Base-by-base conservation (phyloP, 2,329 filamentous ascomycete species). In the Pseudogymnoascus sp. region DNA sequence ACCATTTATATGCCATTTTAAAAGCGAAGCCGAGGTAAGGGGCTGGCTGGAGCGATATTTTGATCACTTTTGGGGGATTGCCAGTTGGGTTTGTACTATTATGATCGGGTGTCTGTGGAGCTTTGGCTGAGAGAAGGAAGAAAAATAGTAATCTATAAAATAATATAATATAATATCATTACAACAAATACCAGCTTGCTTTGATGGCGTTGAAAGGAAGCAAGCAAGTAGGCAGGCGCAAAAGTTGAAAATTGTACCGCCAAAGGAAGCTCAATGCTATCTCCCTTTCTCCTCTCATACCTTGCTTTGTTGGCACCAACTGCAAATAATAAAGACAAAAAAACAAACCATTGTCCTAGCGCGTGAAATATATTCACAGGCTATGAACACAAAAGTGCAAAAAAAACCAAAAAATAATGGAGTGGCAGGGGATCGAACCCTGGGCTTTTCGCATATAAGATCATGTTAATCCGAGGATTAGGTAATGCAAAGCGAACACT, bases 341-440 rank as follows among this genome's bases (percentile, higher is more conserved):
- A 53, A 53, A 53, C n/a, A n/a, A 46, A 1, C 2, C 8, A 14
- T 4, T n/a, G 43, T 50, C 43, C 4, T 28, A 10, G 1, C 24
- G 11, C 14, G 4, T 16, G 14, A 53, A n/a, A n/a, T 28, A 31
- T 1, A 33, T 33, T 7, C 46, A 56, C 14, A 12, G 3, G 0
- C 8, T 24, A 5, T 4, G 6, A 56, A 33, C 4, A 31, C n/a
- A 56, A 22, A 56, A 19, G 10, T 33, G 24, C 16, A 37, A 38
- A 60, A 38, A 60, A 40, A 24, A 3, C 12, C 10, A 60, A 41
- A 60, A 38, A 31, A 41, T 16, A 26, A 11, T 38, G 59, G 59
- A 60, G 59, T 41, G 59, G 59, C 59, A 60, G 59, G 59, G 59
- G 59, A 60, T 60, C 59, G 59, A 60, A 60, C 59, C 59, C 59